These are phyloP conservation scores for Rhodotorula glutinis DNA, from an alignment of 1,284 basidiomycete species.

Conservation along the genomic window DNA sequence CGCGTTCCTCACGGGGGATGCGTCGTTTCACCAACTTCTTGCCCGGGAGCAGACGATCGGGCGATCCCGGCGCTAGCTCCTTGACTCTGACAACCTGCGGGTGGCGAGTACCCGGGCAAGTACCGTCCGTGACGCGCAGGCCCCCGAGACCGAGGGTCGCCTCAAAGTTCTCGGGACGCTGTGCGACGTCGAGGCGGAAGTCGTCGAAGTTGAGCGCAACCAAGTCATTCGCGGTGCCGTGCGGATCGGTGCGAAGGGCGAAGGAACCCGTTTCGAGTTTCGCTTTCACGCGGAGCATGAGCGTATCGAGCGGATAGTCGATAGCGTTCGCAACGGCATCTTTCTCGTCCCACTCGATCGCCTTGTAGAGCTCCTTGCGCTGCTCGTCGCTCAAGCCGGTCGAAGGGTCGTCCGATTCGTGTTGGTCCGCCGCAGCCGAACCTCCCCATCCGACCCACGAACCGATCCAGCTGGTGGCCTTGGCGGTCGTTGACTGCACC, in stretches of 20 bases:
- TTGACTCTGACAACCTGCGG: slow-evolving; percentile 94
- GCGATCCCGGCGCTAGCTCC: slow-evolving; percentile 44
- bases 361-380: slow-evolving; percentile 85
- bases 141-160: slow-evolving; percentile 80
- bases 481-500: slow-evolving; percentile 51
- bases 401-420: slow-evolving; percentile 51
- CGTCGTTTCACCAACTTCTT: slow-evolving; percentile 35
- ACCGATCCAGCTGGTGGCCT: slow-evolving; percentile 63
- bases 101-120: slow-evolving; percentile 75
- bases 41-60: slow-evolving; percentile 29
- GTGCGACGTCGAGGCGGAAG: slow-evolving; percentile 79
- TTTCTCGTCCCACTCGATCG: slow-evolving; percentile 91
- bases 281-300: slow-evolving; percentile 73
- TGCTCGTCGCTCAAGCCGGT: slow-evolving; percentile 85
- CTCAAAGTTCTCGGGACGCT: slow-evolving; percentile 82
- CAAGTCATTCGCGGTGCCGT: slow-evolving; percentile 64
- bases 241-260: slow-evolving; percentile 66
- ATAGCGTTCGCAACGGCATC: slow-evolving; percentile 58
- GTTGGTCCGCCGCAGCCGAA: slow-evolving; percentile 34
- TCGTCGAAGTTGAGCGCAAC: slow-evolving; percentile 85
- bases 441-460: slow-evolving; percentile 72
- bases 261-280: slow-evolving; percentile 84
- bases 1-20: slow-evolving; percentile 45
- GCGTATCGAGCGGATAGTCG: slow-evolving; percentile 74
- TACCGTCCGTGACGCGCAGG: slow-evolving; percentile 88